Evolutionary conservation across 2,329 filamentous ascomycete genomes (phyloP), one percentile per base, ranked within the genome.

Genomic region (Diaporthe humulicola): DNA sequence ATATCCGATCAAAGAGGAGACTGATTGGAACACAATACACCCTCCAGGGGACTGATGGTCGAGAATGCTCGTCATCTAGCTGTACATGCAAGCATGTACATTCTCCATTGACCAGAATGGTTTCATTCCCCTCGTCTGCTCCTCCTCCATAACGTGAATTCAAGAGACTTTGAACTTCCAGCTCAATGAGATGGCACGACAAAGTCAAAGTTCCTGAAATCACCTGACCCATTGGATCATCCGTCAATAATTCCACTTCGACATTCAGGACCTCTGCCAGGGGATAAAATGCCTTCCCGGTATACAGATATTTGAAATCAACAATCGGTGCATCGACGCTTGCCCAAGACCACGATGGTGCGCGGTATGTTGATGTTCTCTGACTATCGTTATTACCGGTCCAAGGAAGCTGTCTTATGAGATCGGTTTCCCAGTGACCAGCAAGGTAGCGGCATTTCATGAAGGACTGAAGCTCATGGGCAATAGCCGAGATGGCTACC

Each of bases 401-500:
- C 54, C 54, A 57, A 57, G 54, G 30, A 57, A 57, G 30, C 30
- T 57, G 54, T 9, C 54, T 57, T 36, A 57, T 9, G 54, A 57
- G 54, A 12, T n/a, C 54, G 22, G 54, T 57, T n/a, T 57, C 54
- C 54, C 54, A 36, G 19, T 57, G 54, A 36, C 54, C 54, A 57
- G 54, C 54, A 36, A 57, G 30, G n/a, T 57, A 57, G 54, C 54
- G 54, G 10, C 54, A 57, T 0, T 57, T 57, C 30, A 57, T 57
- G 54, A 36, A 57, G 30, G 54, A 30, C n/a, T 57, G 9, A 57
- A 57, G 54, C 54, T 57, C 54, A n/a, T 22, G 54, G 9, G 54
- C 54, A 57, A 36, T 36, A n/a, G 54, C 54, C 54, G 54, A 57
- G 54, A 57, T 57, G 54, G 54, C 54, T 22, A 57, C 54, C 57